These are phyloP conservation scores for Xylaria sp. DNA, from an alignment of 2,329 filamentous ascomycete species.

Conservation along the genomic window DNA sequence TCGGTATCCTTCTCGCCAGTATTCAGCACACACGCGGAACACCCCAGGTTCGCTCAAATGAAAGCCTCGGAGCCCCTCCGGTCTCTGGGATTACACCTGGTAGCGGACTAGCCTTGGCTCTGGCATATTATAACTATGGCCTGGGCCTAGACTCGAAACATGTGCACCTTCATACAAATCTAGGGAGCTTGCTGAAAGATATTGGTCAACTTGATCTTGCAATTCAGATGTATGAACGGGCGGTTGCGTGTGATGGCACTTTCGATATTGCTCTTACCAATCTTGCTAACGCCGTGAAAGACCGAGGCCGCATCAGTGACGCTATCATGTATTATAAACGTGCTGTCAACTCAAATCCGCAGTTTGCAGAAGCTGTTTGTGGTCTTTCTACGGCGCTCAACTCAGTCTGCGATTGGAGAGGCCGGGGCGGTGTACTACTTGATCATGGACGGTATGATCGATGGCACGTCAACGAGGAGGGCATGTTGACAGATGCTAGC, in stretches of 20 bases:
- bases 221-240: slow-evolving; percentile 96
- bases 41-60: slow-evolving; percentile 38
- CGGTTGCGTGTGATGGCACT: slow-evolving; percentile 87
- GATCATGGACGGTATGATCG: slow-evolving; percentile 76
- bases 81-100: slow-evolving; percentile 84
- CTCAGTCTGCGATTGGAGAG: slow-evolving; percentile 94
- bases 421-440: slow-evolving; percentile 83
- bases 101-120: slow-evolving; percentile 83
- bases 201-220: slow-evolving; percentile 91
- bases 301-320: slow-evolving; percentile 89
- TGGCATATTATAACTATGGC: slow-evolving; percentile 96
- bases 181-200: slow-evolving; percentile 93
- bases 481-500: slow-evolving; percentile 78
- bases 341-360: slow-evolving; percentile 88
- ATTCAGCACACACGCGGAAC: slow-evolving; percentile 72
- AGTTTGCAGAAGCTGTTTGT: slow-evolving; percentile 96
- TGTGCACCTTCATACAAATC: slow-evolving; percentile 94
- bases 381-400: slow-evolving; percentile 93
- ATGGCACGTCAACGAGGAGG: slow-evolving; percentile 89
- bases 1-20: slow-evolving; percentile 93
- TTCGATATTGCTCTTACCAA: slow-evolving; percentile 98
- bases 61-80: slow-evolving; percentile 45
- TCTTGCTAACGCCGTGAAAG: slow-evolving; percentile 95
- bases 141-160: slow-evolving; percentile 84
- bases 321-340: slow-evolving; percentile 91